phyloP scores from a whole-genome alignment of 164 flowering plant species.

The Brasenia schreberi region DNA sequence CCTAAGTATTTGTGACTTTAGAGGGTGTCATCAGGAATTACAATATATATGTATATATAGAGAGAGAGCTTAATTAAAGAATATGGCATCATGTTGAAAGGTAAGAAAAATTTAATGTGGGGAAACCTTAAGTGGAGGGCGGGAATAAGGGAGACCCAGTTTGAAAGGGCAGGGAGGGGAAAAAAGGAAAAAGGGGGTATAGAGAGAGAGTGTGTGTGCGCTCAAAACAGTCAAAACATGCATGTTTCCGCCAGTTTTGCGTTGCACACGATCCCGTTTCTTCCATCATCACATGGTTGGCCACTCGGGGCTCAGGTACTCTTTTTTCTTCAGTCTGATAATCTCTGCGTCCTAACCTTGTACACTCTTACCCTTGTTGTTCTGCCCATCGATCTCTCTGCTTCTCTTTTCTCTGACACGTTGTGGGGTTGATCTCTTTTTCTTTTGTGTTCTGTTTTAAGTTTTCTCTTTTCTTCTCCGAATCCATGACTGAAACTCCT shows the following conservation, averaged over 20 bases:
- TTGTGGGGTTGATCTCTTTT: not conserved
- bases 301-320: not conserved
- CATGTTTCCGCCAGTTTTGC: not conserved
- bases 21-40: too few relatives aligned
- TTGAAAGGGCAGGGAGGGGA: constrained; percentile 12
- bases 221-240: not conserved
- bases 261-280: not conserved
- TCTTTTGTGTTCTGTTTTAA: not conserved
- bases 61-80: too few relatives aligned
- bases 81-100: too few relatives aligned
- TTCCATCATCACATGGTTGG: not conserved
- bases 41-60: too few relatives aligned
- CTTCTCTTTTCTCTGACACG: not conserved
- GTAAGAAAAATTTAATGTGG: not conserved
- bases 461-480: too few relatives aligned
- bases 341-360: not conserved
- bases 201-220: constrained; percentile 5
- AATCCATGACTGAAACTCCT: too few relatives aligned
- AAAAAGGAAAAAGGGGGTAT: constrained; percentile 1
- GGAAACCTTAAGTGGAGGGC: constrained; percentile 8
- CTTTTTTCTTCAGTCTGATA: not conserved
- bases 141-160: constrained; percentile 15
- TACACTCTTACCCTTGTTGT: not conserved
- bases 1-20: too few relatives aligned
- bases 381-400: not conserved